Evolutionary conservation across 345 rosid genomes (phyloP), one percentile per base, ranked within the genome.

Genomic region (Euphorbia peplus): DNA sequence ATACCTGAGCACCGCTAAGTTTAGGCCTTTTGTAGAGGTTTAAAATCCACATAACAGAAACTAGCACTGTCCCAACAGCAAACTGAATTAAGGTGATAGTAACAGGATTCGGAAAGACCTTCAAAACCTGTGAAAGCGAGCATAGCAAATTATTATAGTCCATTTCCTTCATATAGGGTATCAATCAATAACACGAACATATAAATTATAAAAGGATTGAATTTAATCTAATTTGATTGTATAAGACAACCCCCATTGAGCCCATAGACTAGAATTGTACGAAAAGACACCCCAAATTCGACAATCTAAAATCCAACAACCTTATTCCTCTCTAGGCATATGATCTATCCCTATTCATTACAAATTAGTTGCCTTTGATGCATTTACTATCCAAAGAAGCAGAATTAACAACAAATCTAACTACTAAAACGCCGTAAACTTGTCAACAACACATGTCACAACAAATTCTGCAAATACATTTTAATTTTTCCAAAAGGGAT

Each of bases 1-100:
- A 29, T 71, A 72, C 80, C 80, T 71, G 83, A 70, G 61, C 75
- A 35, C 87, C 77, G 66, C 77, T 88, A 47, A 92, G 66, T 69
- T 90, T 90, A 0, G 99, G 99, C 68, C 81, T 90, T 77, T 88
- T 89, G 67, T 90, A 86, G 11, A 95, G 79, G 50, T 92, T 95
- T 47, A 85, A 78, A 67, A 81, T 79, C 99, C 98, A 95, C 99
- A 92, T 85, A 53, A 83, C 26, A 61, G 68, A 14, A 78, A 95
- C 85, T 44, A 95, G 83, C 14, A 82, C 85, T 44, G 93, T 80
- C 52, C 99, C 99, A 7, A 90, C 92, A 2, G 92, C 91, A 79
- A 95, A 90, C 47, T 95, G 99, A 71, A 71, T 75, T 61, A 71
- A 74, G 26, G 91, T 83, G 18, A 95, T 71, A 19, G 99, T 91